These are phyloP conservation scores for Betula pendula DNA, from an alignment of 306 rosid genomes.

Conservation along the genomic window DNA sequence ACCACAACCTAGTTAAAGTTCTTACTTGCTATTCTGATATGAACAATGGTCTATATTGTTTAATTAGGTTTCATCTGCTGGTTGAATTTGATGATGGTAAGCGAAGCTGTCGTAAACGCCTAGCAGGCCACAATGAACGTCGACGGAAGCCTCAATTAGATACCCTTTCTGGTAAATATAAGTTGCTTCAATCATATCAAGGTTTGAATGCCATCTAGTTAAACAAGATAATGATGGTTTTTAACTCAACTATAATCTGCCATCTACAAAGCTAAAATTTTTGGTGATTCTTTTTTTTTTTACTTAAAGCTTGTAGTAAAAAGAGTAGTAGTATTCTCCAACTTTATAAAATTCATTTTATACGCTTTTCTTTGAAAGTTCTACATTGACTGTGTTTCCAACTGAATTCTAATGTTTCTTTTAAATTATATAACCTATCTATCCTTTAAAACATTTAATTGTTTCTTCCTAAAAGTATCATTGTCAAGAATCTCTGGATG, in stretches of 20 bases:
- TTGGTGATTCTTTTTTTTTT: not conserved
- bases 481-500: conserved; percentile 9
- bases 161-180: conserved; percentile 50
- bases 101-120: conserved; percentile 90
- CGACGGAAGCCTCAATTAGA: conserved; percentile 72
- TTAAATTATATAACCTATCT: not conserved
- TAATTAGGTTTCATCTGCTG: conserved; percentile 72
- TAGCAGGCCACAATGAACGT: conserved; percentile 86
- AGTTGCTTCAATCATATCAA: conserved; percentile 57
- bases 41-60: conserved; percentile 16
- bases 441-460: not conserved
- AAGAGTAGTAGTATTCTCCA: not conserved
- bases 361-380: not conserved
- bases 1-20: conserved; percentile 6
- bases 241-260: not conserved
- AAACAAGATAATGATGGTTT: not conserved
- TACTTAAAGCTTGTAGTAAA: not conserved
- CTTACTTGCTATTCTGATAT: conserved; percentile 14
- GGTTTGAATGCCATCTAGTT: conserved; percentile 37
- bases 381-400: not conserved
- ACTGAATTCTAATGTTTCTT: not conserved
- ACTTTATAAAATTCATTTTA: not conserved
- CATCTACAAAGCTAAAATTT: not conserved
- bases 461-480: conserved; percentile 4
- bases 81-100: conserved; percentile 74